Conservation (phyloP, 495 filamentous ascomycete genomes). For the Penicillium macrosclerotiorum region DNA sequence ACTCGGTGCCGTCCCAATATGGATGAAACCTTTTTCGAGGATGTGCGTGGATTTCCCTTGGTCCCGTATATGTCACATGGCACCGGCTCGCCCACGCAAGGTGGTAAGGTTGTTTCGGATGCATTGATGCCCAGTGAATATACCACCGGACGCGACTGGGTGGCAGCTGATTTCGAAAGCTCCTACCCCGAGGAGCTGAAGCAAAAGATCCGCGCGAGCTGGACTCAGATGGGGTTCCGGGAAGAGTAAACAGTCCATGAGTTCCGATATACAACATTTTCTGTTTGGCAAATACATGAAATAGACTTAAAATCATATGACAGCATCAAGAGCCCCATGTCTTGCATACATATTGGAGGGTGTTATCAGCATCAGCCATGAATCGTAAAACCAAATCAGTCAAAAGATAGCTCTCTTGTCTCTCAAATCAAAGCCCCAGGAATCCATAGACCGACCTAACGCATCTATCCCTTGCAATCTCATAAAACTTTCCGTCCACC, state of each 20-base stretch:
- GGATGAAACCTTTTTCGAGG: slow-evolving; percentile 39
- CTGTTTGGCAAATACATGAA: too few species aligned
- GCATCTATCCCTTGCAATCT: too few species aligned
- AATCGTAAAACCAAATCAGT: too few species aligned
- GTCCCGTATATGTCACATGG: slow-evolving; percentile 41
- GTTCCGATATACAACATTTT: too few species aligned
- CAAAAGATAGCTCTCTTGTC: too few species aligned
- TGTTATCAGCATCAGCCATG: too few species aligned
- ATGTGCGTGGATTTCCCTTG: slow-evolving; percentile 37
- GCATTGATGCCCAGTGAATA: slow-evolving; percentile 37
- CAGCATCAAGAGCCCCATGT: too few species aligned
- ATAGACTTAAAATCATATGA: too few species aligned
- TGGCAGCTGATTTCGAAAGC: slow-evolving; percentile 31
- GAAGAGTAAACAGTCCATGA: slow-evolving; percentile 24
- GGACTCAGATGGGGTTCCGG: slow-evolving; percentile 33
- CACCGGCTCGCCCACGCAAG: slow-evolving; percentile 18
- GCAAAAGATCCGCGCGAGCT: slow-evolving; percentile 29
- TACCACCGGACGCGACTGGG: slow-evolving; percentile 30
- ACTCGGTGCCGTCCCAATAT: slow-evolving; percentile 37
- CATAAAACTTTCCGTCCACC: too few species aligned
- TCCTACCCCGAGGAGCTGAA: slow-evolving; percentile 37
- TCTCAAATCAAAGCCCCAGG: too few species aligned
- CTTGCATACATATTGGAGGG: too few species aligned
- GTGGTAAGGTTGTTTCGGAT: slow-evolving; percentile 43
- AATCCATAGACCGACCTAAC: too few species aligned